Base-by-base conservation (phyloP, 2,329 filamentous ascomycete species). In the Eutypa lata region DNA sequence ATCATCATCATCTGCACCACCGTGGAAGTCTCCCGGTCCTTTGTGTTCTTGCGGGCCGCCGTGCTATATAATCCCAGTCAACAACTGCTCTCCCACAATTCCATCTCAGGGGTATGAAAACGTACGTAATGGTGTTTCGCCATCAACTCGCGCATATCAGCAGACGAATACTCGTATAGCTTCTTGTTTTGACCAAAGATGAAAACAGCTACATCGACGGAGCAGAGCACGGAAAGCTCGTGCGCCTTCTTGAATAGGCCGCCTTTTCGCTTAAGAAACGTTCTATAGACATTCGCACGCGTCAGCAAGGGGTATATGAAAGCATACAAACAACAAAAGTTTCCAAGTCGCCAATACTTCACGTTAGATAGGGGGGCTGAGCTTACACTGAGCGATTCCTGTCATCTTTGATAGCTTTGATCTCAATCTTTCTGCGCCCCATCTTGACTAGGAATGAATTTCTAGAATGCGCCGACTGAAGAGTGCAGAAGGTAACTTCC, bases 141-240 rank as follows among this genome's bases (percentile, higher is more conserved):
- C 61, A 99, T 85, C 48, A 95, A 89, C 59, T 97, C 91, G 70
- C 88, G 88, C 82, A 99, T 96, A 71, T 97, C 91, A 63, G 85
- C 80, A 18, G 93, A 97, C 13, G 92, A 97, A 72, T 96, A 99
- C 73, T 99, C 91, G 73, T 97, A 97, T 24, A 99, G 82, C 76
- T 97, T 97, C 81, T 97, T 99, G 74, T 99, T 99, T 75, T 90
- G 92, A 59, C 93, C 93, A 68, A 97, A 97, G 66, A 99, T 97
- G 71, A 99, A 94, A 67, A 99, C 94, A 40, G 94, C 94, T 62
- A 99, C 94, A 71, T 99, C 94, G 70, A 99, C 94, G 38, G 92
- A 97, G 73, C 94, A 99, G 58, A 99, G 87, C 46, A 99, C 94
- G 50, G 93, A 96, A 49, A 99, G 83, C 81, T 99, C 94, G 72